These are phyloP conservation scores for Exophiala sp. DNA, from an alignment of 2,329 filamentous ascomycete genomes.

Conservation along the genomic window DNA sequence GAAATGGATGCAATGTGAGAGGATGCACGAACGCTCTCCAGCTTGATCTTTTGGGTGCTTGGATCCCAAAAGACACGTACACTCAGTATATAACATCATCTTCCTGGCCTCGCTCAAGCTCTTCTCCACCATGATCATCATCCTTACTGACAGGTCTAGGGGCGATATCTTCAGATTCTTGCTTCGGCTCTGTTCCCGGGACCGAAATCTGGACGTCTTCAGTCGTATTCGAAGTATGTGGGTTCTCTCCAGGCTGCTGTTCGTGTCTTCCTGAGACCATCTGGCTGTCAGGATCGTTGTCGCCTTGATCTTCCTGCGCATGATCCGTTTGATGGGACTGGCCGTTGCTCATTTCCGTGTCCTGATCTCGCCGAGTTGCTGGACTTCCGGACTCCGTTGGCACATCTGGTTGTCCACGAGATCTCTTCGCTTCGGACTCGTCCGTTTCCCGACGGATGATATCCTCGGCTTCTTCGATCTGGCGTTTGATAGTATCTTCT, in stretches of 20 bases:
- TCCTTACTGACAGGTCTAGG: constrained; percentile 30
- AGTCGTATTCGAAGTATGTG: constrained; percentile 32
- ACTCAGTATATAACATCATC: constrained; percentile 82
- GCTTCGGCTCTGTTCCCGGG: constrained; percentile 30
- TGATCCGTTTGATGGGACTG: neutral
- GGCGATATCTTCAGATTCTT: constrained; percentile 40
- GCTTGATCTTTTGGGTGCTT: too few relatives aligned
- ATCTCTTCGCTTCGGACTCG: constrained; percentile 53
- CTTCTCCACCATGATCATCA: constrained; percentile 70
- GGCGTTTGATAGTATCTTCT: constrained; percentile 66
- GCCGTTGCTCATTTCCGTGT: neutral
- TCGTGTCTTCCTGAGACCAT: neutral
- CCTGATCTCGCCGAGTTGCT: neutral
- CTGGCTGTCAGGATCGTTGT: too few relatives aligned
- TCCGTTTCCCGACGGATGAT: constrained; percentile 62
- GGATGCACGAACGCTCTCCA: too few relatives aligned
- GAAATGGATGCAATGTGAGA: too few relatives aligned
- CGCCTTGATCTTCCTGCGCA: neutral
- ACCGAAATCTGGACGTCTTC: constrained; percentile 15
- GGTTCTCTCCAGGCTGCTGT: constrained; percentile 20
- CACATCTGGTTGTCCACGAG: constrained; percentile 16
- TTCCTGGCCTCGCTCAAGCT: constrained; percentile 80
- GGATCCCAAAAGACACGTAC: neutral
- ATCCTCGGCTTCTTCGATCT: constrained; percentile 63
- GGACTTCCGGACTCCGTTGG: constrained; percentile 15